phyloP scores from a whole-genome alignment of 805 yeast genomes.

The Saccharomycopsis fermentans region DNA sequence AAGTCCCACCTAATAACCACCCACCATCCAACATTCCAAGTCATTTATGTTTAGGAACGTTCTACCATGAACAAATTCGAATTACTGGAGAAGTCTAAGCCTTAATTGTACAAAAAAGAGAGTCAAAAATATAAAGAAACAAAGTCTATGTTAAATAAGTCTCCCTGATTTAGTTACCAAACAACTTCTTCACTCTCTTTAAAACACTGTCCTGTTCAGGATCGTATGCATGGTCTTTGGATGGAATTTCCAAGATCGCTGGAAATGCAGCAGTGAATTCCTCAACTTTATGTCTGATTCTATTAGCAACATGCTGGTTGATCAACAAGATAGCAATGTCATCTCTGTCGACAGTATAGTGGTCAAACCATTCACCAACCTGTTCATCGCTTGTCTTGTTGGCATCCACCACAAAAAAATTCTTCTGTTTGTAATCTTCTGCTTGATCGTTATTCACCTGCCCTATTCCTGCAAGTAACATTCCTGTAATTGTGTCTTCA shows the following conservation, averaged over 20 bases:
- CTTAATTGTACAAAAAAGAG: neutral
- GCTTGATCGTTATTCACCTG: slow-evolving; percentile 57
- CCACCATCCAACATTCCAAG: too few species aligned
- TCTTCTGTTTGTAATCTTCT: slow-evolving; percentile 53
- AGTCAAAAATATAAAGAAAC: too few species aligned
- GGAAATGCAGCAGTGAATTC: slow-evolving; percentile 86
- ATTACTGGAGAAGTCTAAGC: too few species aligned
- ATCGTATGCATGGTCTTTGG: slow-evolving; percentile 97
- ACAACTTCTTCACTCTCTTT: slow-evolving; percentile 86
- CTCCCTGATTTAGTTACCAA: slow-evolving; percentile 58
- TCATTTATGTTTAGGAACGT: too few species aligned
- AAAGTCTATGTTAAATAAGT: neutral
- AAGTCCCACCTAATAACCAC: too few species aligned
- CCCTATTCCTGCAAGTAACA: slow-evolving; percentile 91
- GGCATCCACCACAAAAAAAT: slow-evolving; percentile 71
- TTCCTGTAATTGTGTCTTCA: slow-evolving; percentile 95
- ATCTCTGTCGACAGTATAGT: slow-evolving; percentile 62
- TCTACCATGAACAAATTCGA: too few species aligned
- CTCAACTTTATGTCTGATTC: slow-evolving; percentile 75
- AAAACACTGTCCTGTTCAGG: slow-evolving; percentile 96
- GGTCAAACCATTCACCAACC: slow-evolving; percentile 62
- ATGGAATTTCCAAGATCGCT: slow-evolving; percentile 92
- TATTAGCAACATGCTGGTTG: slow-evolving; percentile 91
- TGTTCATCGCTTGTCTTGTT: slow-evolving; percentile 68
- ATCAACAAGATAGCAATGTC: slow-evolving; percentile 90